Base-by-base conservation (phyloP, 2,329 filamentous ascomycete species). In the Lachnum nothofagi region DNA sequence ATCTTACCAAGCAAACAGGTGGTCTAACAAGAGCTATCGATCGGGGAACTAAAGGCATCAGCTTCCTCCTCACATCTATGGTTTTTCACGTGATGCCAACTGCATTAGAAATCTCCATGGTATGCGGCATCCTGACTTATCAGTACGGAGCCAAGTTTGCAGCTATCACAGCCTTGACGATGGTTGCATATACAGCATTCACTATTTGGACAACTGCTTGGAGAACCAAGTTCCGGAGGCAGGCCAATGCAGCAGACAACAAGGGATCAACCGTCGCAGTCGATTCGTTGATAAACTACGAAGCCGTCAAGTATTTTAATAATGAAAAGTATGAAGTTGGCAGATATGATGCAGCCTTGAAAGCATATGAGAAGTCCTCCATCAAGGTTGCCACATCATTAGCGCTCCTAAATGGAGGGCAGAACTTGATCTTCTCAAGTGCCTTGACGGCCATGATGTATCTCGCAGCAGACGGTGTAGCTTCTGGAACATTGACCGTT, bases 291-390 rank as follows among this genome's bases (percentile, higher is more conserved):
- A 95, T 98, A 74, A 98, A 98, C 72, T 98, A 96, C 64, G 93
- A 98, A 69, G 91, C 94, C 12, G 93, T 98, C 65, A 98, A 98
- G 70, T 95, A 97, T 72, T 98, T 97, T 73, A 98, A 98, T 73
- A 98, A 98, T 63, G 94, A 98, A 65, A 88, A 86, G 57, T 97
- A 90, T 58, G 93, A 98, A 71, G 88, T 95, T 37, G 78, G 80
- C 25, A 82, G 93, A 35, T 98, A 98, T 67, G 91, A 97, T 68
- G 81, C 84, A 60, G 90, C 93, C 0, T 74, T 98, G 20, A 78
- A 83, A 56, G 79, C 85, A 51, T 98, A 98, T 67, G 88, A 98
- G 67, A 86, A 86, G 66, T 91, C 90, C 49, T 95, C 90, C 14
- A 97, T 98, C 74, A 97, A 97, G 66, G 88, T 98, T 27, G 89